phyloP scores from a whole-genome alignment of 768 basidiomycete genomes.

The Hygrocybe punicea region DNA sequence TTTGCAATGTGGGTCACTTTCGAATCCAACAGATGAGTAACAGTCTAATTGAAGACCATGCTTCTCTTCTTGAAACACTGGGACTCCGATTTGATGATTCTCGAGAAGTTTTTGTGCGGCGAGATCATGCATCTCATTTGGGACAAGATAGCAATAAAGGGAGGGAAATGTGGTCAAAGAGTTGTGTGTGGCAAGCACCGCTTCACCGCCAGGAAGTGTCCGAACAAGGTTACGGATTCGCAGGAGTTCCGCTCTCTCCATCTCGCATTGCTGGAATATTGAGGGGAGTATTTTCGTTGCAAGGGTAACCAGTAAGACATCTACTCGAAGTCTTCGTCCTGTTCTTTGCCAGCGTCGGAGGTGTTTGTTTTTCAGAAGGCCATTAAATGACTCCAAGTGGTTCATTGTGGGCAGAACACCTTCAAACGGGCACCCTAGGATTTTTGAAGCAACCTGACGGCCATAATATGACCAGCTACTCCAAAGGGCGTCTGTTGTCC shows the following conservation, averaged over 20 bases:
- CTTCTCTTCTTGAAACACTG: background rate
- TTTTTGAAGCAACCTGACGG: slow-evolving; percentile 22
- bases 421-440: slow-evolving; percentile 20
- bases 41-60: background rate
- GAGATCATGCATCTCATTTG: background rate
- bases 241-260: background rate
- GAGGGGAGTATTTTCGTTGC: slow-evolving; percentile 14
- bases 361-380: slow-evolving; percentile 31
- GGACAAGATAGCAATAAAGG: background rate
- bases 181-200: too few species aligned
- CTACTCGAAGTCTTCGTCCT: slow-evolving; percentile 27
- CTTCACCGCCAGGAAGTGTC: too few species aligned
- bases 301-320: slow-evolving; percentile 20
- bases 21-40: slow-evolving; percentile 1
- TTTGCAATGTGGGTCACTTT: background rate
- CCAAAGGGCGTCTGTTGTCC: slow-evolving; percentile 31
- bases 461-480: slow-evolving; percentile 31
- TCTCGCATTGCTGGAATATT: slow-evolving; percentile 12
- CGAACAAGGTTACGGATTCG: background rate
- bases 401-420: slow-evolving; percentile 38
- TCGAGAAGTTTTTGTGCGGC: background rate
- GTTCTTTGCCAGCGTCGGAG: slow-evolving; percentile 24
- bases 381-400: slow-evolving; percentile 41
- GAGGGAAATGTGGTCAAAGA: too few species aligned
- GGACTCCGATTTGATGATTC: background rate